Conservation (phyloP, 768 basidiomycete genomes). For the Podaxis mareebaensis region DNA sequence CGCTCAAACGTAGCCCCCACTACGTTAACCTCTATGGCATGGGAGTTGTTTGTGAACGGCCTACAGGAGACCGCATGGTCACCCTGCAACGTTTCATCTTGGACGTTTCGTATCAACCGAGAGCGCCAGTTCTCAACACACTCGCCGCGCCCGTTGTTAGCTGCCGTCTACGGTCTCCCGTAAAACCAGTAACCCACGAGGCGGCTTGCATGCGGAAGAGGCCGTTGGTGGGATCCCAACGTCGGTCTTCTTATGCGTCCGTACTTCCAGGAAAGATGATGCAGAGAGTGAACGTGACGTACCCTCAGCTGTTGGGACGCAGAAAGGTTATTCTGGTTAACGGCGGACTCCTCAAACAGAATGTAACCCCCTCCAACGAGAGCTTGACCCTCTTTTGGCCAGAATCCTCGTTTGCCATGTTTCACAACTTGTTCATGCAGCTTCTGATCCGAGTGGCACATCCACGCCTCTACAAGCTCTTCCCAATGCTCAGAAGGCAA, state of each 20-base stretch:
- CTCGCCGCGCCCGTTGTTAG: slow-evolving; percentile 25
- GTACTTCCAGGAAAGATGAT: slow-evolving; percentile 15
- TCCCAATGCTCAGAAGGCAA: slow-evolving; percentile 97
- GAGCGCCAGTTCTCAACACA: slow-evolving; percentile 38
- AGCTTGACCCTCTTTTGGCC: slow-evolving; percentile 71
- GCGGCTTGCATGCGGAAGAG: slow-evolving; percentile 29
- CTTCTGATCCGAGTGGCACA: slow-evolving; percentile 92
- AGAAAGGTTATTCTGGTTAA: slow-evolving; percentile 55
- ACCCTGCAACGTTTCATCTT: slow-evolving; percentile 48
- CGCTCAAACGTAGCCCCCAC: slow-evolving; percentile 88
- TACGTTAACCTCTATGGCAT: slow-evolving; percentile 62
- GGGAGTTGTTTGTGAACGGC: slow-evolving; percentile 87
- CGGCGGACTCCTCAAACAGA: slow-evolving; percentile 64
- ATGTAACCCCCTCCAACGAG: slow-evolving; percentile 92
- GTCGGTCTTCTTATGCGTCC: slow-evolving; percentile 95
- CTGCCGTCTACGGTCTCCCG: slow-evolving; percentile 15
- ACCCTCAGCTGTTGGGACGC: slow-evolving; percentile 52
- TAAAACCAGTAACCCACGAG: slow-evolving; percentile 19
- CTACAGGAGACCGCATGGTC: slow-evolving; percentile 24
- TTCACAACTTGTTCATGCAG: slow-evolving; percentile 69
- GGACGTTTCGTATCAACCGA: slow-evolving; percentile 97
- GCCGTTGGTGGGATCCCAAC: slow-evolving; percentile 64
- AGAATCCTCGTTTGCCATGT: slow-evolving; percentile 66
- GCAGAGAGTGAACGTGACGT: slow-evolving; percentile 34
- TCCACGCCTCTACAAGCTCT: slow-evolving; percentile 96